Conservation (phyloP, 148 eudicot genomes). For the Bassia scoparia region DNA sequence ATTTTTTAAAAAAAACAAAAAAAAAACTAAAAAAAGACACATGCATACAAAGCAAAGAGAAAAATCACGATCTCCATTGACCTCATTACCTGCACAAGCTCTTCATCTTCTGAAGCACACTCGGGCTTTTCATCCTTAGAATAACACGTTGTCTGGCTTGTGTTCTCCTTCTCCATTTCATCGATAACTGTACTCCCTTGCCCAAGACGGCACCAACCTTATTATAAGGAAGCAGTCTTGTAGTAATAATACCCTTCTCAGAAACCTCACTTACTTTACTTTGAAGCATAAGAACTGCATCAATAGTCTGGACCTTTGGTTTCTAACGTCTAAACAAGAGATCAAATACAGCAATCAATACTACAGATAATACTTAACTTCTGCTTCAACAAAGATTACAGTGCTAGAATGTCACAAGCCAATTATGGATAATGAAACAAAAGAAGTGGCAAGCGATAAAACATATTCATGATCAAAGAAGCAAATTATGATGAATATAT, state of each 20-base stretch:
- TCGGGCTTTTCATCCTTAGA: constrained; percentile 74
- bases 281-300: constrained; percentile 74
- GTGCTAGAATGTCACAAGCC: not conserved
- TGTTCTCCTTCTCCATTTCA: constrained; percentile 81
- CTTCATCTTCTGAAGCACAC: constrained; percentile 70
- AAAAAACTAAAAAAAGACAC: not conserved
- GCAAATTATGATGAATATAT: constrained; percentile 1
- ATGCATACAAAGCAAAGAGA: not conserved
- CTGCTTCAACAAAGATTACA: not conserved
- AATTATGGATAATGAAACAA: not conserved
- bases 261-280: constrained; percentile 61
- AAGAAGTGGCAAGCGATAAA: not conserved
- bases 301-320: constrained; percentile 71
- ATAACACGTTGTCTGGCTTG: constrained; percentile 67
- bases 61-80: constrained; percentile 7
- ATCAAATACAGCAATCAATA: constrained; percentile 18
- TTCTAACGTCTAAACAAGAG: constrained; percentile 49
- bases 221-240: constrained; percentile 66
- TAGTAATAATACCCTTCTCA: constrained; percentile 62
- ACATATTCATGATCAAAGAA: not conserved
- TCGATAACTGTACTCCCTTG: constrained; percentile 75
- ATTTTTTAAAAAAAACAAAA: too few species aligned
- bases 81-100: constrained; percentile 73
- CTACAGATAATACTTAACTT: constrained; percentile 3
- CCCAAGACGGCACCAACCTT: constrained; percentile 82